Conservation (phyloP, 2,329 filamentous ascomycete genomes). For the Boeremia exigua region DNA sequence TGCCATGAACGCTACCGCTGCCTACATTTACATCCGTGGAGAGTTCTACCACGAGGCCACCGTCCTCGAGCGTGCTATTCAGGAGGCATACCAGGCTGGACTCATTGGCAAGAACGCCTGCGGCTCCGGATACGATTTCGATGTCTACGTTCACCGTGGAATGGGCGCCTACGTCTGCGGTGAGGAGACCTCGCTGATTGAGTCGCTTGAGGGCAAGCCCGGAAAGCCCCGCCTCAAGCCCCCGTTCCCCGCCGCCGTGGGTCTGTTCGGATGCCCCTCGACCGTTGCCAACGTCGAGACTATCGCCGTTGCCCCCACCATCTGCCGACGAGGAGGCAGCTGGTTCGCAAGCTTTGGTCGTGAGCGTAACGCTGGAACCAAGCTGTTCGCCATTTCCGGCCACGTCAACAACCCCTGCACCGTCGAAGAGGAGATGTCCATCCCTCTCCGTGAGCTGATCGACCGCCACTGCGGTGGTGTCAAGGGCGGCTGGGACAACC, state of each 20-base stretch:
- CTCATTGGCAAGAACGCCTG: constrained; percentile 98
- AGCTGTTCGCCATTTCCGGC: constrained; percentile 97
- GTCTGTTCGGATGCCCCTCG: constrained; percentile 96
- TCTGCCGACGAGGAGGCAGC: constrained; percentile 85
- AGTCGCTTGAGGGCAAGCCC: constrained; percentile 97
- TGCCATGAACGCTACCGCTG: constrained; percentile 98
- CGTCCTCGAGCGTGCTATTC: constrained; percentile 91
- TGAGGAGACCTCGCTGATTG: constrained; percentile 97
- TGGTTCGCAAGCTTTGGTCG: constrained; percentile 97
- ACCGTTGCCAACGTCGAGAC: constrained; percentile 99
- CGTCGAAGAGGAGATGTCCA: constrained; percentile 99
- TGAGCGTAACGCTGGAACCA: constrained; percentile 95
- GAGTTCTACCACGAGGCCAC: constrained; percentile 97
- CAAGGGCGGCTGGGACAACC: constrained; percentile 95
- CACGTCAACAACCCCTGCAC: constrained; percentile 99
- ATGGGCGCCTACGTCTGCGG: constrained; percentile 98
- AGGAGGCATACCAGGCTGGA: constrained; percentile 94
- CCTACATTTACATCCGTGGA: constrained; percentile 99
- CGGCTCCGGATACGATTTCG: constrained; percentile 95
- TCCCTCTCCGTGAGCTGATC: constrained; percentile 92
- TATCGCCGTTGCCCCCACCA: constrained; percentile 91
- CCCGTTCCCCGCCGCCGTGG: constrained; percentile 95
- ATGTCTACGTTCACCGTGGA: constrained; percentile 94
- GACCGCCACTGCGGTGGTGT: constrained; percentile 99
- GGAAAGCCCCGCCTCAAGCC: constrained; percentile 99